Evolutionary conservation across 2,329 filamentous ascomycete genomes (phyloP), one percentile per base, ranked within the genome.

Genomic region (Lecanicillium sp.): DNA sequence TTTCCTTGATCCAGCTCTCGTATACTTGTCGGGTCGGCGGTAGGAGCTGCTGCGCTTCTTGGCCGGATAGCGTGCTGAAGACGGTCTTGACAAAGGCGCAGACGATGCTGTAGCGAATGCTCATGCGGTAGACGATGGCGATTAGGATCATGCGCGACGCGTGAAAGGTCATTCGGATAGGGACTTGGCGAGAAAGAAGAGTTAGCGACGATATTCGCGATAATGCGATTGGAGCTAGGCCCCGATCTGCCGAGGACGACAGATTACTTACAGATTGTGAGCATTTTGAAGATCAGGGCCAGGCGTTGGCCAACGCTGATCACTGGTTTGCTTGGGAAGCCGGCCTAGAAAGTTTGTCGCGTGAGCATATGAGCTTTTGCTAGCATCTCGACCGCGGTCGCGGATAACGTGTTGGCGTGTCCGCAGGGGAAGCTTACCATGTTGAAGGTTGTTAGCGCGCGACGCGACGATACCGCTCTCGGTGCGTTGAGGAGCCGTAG

Each of bases 21-120:
- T 56, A 56, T 3, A 43, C 38, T 11, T 44, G 32, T 8, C 45
- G 20, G 1, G 49, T 50, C 5, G 49, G 33, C 4, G 46, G 45
- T 11, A 39, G 12, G 3, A 53, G n/a, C 16, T 37, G 43, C 33
- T 55, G 53, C 11, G 52, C 36, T 25, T 55, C 44, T 12, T 46
- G 47, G 29, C 43, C 45, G 1, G 42, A 46, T 25, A 55, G 42
- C 11, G 39, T 44, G n/a, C 32, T 36, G 16, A 55, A 44, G 6
- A 41, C 29, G 12, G 49, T 38, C 11, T 45, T 41, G 7, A 48
- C 32, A 4, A 34, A 13, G 25, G 51, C 50, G 40, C 45, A 47
- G 3, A 40, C 4, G 2, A 49, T 12, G 29, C 41, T 51, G 14
- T 34, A 25, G 9, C 42, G 41, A 11, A 44, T n/a, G 7, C 35